Base-by-base conservation (phyloP, 495 filamentous ascomycete genomes). In the Penicillium verhagenii region DNA sequence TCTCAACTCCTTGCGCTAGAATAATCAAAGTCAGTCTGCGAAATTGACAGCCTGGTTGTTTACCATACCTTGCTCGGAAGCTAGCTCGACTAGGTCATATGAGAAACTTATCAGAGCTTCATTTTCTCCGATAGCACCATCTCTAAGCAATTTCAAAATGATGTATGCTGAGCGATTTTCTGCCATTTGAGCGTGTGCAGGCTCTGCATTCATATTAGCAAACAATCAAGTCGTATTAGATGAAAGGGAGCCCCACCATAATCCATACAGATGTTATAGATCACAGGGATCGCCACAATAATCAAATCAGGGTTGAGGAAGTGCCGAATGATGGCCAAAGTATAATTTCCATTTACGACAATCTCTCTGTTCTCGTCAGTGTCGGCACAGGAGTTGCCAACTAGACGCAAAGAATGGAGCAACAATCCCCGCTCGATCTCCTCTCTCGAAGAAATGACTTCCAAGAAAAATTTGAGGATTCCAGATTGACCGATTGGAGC, bases 311-410 rank as follows among this genome's bases (percentile, higher is more conserved):
- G 66, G 21, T 78, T 69, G 18, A 76, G 65, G 24, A 87, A 65
- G 45, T 77, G 66, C 19, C 70, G 60, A 43, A 92, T 74, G 31
- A 89, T 74, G 13, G 71, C 69, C n/a, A 69, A 63, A 19, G 89
- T 74, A 52, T 80, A 77, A 23, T 81, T 79, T 31, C 78, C 79
- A 7, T 76, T 75, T 21, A 90, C 75, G 7, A 91, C 82, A 24
- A 81, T 77, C n/a, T 79, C 76, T 47, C 89, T 72, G 61, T 92
- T 92, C 56, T 83, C 83, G 69, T 93, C 90, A 50, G 83, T 86
- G 63, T 93, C 90, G 40, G 89, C 89, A 68, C 88, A 92, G n/a
- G 83, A 84, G 68, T 93, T 93, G 2, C 87, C 90, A 61, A 91
- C 74, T 21, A 93, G 57, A 14, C 88, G 82, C 26, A 94, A 71